phyloP scores from a whole-genome alignment of 495 filamentous ascomycete genomes.

The Penicillium dipodomyicola region DNA sequence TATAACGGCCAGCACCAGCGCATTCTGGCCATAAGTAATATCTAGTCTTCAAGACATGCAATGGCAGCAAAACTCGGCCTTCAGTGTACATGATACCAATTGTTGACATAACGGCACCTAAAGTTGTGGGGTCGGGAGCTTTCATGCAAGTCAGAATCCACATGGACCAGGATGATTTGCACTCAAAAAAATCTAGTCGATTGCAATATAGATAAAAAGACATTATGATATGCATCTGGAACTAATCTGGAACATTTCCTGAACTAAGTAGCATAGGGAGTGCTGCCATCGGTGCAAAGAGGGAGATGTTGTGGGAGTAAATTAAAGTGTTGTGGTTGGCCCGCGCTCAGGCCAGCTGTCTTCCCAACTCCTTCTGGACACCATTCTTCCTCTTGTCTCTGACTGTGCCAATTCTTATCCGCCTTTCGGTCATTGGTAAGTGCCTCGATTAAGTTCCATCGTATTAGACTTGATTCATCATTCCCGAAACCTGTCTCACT shows the following conservation, averaged over 20 bases:
- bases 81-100: conserved; percentile 3
- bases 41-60: neutral
- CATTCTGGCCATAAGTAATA: neutral
- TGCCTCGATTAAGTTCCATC: neutral
- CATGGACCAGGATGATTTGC: conserved; percentile 2
- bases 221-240: neutral
- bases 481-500: conserved; percentile 4
- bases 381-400: conserved; percentile 14
- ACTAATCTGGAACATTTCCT: neutral
- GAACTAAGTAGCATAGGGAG: neutral
- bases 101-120: conserved; percentile 1
- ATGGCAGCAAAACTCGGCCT: neutral
- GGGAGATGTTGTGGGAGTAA: neutral
- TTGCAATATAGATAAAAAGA: neutral
- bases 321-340: conserved; percentile 22
- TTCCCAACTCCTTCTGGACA: conserved; percentile 16
- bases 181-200: neutral
- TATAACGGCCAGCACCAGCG: neutral
- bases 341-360: conserved; percentile 31
- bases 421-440: conserved; percentile 11
- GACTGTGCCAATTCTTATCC: conserved; percentile 14
- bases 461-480: neutral
- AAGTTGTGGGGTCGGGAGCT: conserved; percentile 5
- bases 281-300: conserved; percentile 2
- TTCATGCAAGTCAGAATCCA: conserved; percentile 13